A percentile compares a stretch with the other conserved stretches of the same genome.
These are phyloP conservation scores for Blastobotrys persicus DNA, from an alignment of 1,139 yeast genomes.

Conservation along the genomic window DNA sequence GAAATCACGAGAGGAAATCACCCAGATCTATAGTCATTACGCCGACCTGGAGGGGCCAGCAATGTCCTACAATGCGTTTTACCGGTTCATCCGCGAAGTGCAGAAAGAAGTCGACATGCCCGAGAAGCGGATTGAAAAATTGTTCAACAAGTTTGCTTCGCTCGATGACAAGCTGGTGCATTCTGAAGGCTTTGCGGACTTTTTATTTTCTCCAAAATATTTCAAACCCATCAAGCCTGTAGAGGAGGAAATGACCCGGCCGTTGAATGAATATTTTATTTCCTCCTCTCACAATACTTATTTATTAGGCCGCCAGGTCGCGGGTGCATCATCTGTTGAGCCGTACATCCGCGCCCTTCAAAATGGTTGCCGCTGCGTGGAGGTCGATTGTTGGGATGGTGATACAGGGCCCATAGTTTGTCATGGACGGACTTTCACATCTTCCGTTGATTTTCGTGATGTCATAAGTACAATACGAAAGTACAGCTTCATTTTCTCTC, in stretches of 20 bases:
- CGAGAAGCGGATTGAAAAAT: conserved; percentile 34
- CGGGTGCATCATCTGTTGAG: conserved; percentile 85
- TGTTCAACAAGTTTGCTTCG: conserved; percentile 49
- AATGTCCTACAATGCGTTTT: conserved; percentile 43
- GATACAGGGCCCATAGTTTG: conserved; percentile 78
- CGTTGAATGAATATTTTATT: conserved; percentile 80
- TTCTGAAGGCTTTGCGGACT: conserved; percentile 52
- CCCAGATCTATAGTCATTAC: conserved; percentile 39
- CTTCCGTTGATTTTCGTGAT: conserved; percentile 63
- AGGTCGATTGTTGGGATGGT: conserved; percentile 95
- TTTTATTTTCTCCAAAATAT: conserved; percentile 49
- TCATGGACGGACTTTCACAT: conserved; percentile 83
- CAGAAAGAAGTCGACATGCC: conserved; percentile 50
- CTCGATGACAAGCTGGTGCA: conserved; percentile 34
- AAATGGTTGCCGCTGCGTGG: conserved; percentile 89
- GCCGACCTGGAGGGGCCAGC: conserved; percentile 19
- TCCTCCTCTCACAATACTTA: conserved; percentile 96
- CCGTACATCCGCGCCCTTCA: conserved; percentile 88
- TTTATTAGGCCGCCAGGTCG: conserved; percentile 83
- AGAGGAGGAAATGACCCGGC: conserved; percentile 55
- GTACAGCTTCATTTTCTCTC: conserved; percentile 81
- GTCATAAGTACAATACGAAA: conserved; percentile 73
- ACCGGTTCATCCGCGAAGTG: conserved; percentile 45
- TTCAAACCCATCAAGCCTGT: conserved; percentile 36
- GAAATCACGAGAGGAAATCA: conserved; percentile 52